Base-by-base conservation (phyloP, 176 grass and related monocot genomes). In the Ensete glaucum region DNA sequence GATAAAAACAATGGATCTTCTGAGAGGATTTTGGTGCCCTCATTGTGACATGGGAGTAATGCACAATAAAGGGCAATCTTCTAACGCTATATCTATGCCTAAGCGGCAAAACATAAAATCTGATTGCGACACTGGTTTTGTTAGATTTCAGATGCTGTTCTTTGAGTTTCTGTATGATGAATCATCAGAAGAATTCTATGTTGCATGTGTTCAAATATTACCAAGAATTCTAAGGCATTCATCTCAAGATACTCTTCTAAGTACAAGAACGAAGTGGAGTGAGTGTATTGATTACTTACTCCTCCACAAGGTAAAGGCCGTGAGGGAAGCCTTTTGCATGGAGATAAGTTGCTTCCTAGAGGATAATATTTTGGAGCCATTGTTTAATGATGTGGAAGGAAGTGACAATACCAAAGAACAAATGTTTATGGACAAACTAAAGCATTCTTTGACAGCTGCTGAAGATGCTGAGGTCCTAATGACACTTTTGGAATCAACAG, bases 321-420 rank as follows among this genome's bases (percentile, higher is more conserved):
- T 97, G 43, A 87, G 93, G 77, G 85, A 93, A 85, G 85, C 85
- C 83, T 97, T 97, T 85, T 89, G 83, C 85, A 75, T 52, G 63
- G 80, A 84, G 73, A 60, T 97, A 74, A 85, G 77, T 83, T 97
- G 90, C 77, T 97, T 97, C 63, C 76, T 97, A 62, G 84, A 97
- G 81, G 77, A 53, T 15, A 79, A 69, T 27, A 78, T 90, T 85
- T 78, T 87, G 77, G 82, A 88, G 34, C 54, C 82, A 81, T 84
- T 97, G 80, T 97, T 90, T 85, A 64, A 82, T 57, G 89, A 87
- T 85, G 71, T 64, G 43, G 63, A 50, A 16, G 76, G 51, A 79
- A 79, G 80, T 69, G 56, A n/a, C 72, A 81, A 78, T 68, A 81
- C 70, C n/a, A 87, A 74, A 75, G 90, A 85, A 83, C 49, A 69